These are phyloP conservation scores for Cytospora paraplurivora DNA, from an alignment of 2,329 filamentous ascomycete species.

Conservation along the genomic window DNA sequence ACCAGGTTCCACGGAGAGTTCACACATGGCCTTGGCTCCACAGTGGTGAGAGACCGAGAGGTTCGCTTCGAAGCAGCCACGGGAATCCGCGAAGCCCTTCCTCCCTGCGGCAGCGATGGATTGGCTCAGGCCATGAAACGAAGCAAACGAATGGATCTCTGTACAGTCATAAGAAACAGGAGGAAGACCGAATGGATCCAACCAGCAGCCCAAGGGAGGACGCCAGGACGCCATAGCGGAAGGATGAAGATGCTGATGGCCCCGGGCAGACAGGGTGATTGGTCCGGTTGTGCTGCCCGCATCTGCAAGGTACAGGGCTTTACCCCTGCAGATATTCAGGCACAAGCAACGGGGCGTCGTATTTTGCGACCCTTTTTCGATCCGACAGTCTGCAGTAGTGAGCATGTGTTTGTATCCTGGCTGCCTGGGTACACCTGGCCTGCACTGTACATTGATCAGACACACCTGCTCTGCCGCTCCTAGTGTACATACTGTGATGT, in stretches of 20 bases:
- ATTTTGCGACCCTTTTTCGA: constrained; percentile 7
- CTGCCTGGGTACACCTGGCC: background rate
- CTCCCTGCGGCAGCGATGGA: background rate
- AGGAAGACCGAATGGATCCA: background rate
- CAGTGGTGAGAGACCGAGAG: background rate
- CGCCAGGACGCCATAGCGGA: no score
- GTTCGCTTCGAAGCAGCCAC: background rate
- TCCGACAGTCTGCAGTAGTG: no score
- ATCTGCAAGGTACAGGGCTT: constrained; percentile 31
- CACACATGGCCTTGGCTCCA: background rate
- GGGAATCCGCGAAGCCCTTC: background rate
- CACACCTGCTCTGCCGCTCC: background rate
- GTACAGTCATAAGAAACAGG: background rate
- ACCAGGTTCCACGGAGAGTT: background rate
- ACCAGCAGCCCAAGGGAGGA: no score
- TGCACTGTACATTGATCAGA: background rate
- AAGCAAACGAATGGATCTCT: background rate
- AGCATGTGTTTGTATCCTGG: background rate
- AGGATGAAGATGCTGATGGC: constrained; percentile 10
- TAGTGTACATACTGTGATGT: background rate
- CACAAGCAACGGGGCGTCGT: constrained; percentile 25
- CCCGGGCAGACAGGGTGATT: constrained; percentile 25
- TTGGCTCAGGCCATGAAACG: background rate
- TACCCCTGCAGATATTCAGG: constrained; percentile 25
- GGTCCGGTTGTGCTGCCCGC: background rate